phyloP scores from a whole-genome alignment of 1,284 basidiomycete genomes.

The Macrocybe sp. region DNA sequence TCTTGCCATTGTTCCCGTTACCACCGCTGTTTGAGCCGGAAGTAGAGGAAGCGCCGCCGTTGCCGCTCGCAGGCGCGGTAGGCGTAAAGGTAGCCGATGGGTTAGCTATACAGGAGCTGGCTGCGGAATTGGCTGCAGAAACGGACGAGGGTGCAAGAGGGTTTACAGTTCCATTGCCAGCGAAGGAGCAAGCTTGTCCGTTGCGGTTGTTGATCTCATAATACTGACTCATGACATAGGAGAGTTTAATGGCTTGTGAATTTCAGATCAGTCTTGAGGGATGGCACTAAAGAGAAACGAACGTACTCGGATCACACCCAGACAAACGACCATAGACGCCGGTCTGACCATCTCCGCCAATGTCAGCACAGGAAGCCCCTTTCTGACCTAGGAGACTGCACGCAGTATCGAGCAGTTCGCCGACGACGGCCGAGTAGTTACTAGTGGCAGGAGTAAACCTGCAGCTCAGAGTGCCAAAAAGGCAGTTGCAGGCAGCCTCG shows the following conservation, averaged over 20 bases:
- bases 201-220: constrained; percentile 64
- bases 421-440: constrained; percentile 67
- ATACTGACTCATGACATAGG: constrained; percentile 80
- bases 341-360: constrained; percentile 66
- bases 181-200: constrained; percentile 65
- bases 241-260: constrained; percentile 61
- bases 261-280: constrained; percentile 8
- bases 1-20: constrained; percentile 17
- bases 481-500: constrained; percentile 72
- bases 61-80: constrained; percentile 37
- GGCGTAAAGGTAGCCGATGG: constrained; percentile 69
- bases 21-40: constrained; percentile 14
- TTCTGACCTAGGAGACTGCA: constrained; percentile 67
- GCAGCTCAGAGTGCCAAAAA: constrained; percentile 68
- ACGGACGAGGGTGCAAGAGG: constrained; percentile 45
- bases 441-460: constrained; percentile 58
- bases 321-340: constrained; percentile 77
- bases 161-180: constrained; percentile 81
- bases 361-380: constrained; percentile 62
- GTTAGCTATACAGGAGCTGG: constrained; percentile 65
- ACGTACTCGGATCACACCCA: constrained; percentile 69
- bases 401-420: constrained; percentile 60
- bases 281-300: constrained; percentile 5
- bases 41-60: constrained; percentile 15
- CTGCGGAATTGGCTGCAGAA: constrained; percentile 55